These are phyloP conservation scores for Typha latifolia DNA, from an alignment of 176 grass and related monocot genomes.

Conservation along the genomic window DNA sequence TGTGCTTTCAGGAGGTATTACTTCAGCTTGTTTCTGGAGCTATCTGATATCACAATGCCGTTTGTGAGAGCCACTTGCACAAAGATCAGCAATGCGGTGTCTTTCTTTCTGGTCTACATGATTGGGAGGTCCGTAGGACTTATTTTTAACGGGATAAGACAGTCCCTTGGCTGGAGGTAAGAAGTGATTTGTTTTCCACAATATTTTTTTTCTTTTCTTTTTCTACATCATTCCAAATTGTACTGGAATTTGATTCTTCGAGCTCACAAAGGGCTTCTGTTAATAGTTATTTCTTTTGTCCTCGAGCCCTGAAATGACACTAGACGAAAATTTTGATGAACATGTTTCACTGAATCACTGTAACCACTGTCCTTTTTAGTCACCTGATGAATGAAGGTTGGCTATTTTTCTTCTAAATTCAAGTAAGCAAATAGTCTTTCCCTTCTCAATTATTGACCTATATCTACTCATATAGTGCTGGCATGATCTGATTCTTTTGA, in stretches of 20 bases:
- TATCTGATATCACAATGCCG: conserved; percentile 76
- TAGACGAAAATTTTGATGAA: not conserved
- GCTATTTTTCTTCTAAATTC: too few relatives aligned
- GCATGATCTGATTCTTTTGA: too few relatives aligned
- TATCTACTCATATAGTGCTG: too few relatives aligned
- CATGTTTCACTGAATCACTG: not conserved
- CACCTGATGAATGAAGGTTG: not conserved
- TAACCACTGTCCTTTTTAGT: not conserved
- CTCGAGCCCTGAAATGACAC: not conserved
- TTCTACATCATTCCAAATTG: not conserved
- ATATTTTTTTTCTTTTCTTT: not conserved
- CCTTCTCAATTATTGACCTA: too few relatives aligned
- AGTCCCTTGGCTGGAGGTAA: conserved; percentile 79
- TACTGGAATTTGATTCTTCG: not conserved
- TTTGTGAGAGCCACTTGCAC: conserved; percentile 41
- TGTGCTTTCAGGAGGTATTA: conserved; percentile 76
- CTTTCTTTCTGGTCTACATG: conserved; percentile 84
- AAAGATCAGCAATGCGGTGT: conserved; percentile 60
- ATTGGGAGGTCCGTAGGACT: conserved; percentile 92
- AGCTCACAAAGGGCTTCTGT: not conserved
- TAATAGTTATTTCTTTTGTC: not conserved
- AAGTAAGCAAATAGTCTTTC: too few relatives aligned
- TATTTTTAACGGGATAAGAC: conserved; percentile 83
- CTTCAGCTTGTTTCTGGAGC: conserved; percentile 79
- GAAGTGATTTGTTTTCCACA: conserved; percentile 4